Evolutionary conservation across 1,284 basidiomycete species (phyloP), one percentile per base, ranked within the genome.

Genomic region (Austroboletus niveus): DNA sequence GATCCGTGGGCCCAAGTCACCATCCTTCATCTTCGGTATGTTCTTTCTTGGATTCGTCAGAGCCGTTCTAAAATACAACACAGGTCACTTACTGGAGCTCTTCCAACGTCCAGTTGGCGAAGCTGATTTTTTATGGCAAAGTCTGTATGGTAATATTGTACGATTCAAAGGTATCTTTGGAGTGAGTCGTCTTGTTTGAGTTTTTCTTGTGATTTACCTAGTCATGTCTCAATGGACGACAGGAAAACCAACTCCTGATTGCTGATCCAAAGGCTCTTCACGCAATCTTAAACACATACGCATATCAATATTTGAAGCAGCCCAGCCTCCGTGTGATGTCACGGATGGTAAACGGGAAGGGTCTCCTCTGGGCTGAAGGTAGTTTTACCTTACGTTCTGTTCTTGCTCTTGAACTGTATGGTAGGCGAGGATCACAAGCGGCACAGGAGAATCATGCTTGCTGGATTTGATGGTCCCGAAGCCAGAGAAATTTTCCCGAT

Each of bases 251-350:
- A 12, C 58, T 71, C 10, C 35, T 72, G 30, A 36, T 71, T 14
- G 14, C 62, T 0, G 76, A 78, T 46, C 73, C 75, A 5, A 74
- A 72, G 55, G 75, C 75, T 5, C 53, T 77, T 14, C 75, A 76
- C 36, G 69, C 70, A 54, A 72, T 79, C 17, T 64, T 72, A 34
- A 66, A 71, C 40, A 70, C 72, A 5, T 69, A 71, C 0, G 69
- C 66, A 0, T 73, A 76, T 54, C 61, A 55, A 34, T 78, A 70
- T 51, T 57, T 62, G 7, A 75, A 73, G 55, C 60, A 59, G 34
- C 64, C 57, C 4, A 64, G 64, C 20, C 58, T 66, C 12, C 66
- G 69, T 12, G 57, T 59, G 2, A 35, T 74, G 1, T 59, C 68
- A 0, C 57, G 63, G 5, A 47, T 72, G 34, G 15, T 70, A 1